phyloP scores from a whole-genome alignment of 768 basidiomycete species.

The Solioccasus polychromus region DNA sequence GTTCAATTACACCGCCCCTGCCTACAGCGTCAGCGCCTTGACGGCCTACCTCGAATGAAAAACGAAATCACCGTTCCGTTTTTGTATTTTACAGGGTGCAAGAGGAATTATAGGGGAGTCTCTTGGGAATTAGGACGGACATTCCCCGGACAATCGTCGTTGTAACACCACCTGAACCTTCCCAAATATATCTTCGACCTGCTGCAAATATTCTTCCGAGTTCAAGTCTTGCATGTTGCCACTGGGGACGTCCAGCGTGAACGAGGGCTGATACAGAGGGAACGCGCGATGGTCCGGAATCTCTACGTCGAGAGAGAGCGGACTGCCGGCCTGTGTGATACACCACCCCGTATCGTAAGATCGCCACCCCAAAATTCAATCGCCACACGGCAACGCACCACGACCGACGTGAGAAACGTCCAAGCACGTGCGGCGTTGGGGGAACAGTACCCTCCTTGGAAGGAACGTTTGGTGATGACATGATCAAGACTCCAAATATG shows the following conservation, averaged over 20 bases:
- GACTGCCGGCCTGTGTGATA: slow-evolving; percentile 47
- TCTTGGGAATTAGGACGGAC: not conserved
- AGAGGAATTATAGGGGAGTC: too few species aligned
- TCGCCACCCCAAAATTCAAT: not conserved
- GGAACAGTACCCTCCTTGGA: slow-evolving; percentile 75
- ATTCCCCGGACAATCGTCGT: slow-evolving; percentile 11
- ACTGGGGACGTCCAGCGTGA: slow-evolving; percentile 70
- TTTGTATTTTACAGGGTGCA: too few species aligned
- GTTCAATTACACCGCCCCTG: slow-evolving; percentile 55
- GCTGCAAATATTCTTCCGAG: slow-evolving; percentile 50
- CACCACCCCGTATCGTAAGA: not conserved
- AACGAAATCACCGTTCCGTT: not conserved
- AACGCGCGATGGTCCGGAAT: slow-evolving; percentile 80
- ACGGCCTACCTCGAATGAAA: slow-evolving; percentile 9
- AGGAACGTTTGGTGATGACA: slow-evolving; percentile 8
- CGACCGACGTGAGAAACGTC: slow-evolving; percentile 76
- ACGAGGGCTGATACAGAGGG: slow-evolving; percentile 74
- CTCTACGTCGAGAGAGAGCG: slow-evolving; percentile 53
- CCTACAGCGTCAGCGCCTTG: slow-evolving; percentile 40
- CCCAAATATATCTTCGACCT: slow-evolving; percentile 42
- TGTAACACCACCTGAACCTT: slow-evolving; percentile 27
- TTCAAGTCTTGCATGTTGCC: slow-evolving; percentile 79
- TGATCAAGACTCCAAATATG: too few species aligned
- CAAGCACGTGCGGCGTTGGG: slow-evolving; percentile 86
- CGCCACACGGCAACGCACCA: slow-evolving; percentile 44